phyloP scores from a whole-genome alignment of 441 rosid species.

The Pelargonium exstipulatum region DNA sequence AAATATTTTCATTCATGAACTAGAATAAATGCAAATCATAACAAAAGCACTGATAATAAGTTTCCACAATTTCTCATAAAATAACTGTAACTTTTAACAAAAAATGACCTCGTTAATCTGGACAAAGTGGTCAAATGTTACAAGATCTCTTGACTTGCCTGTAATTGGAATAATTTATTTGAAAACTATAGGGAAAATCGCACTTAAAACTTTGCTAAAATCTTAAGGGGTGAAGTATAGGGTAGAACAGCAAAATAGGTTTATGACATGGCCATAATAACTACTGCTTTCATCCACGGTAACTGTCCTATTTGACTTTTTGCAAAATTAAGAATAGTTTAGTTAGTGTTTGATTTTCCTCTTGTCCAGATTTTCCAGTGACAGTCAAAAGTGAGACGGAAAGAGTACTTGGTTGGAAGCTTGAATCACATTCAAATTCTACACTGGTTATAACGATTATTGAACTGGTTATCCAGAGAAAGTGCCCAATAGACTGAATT shows the following conservation, averaged over 20 bases:
- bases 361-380: too few relatives aligned
- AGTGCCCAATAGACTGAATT: not conserved
- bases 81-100: not conserved
- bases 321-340: too few relatives aligned
- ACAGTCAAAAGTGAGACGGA: too few relatives aligned
- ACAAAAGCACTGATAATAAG: not conserved
- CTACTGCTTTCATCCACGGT: not conserved
- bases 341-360: too few relatives aligned
- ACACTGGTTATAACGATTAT: too few relatives aligned
- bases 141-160: not conserved
- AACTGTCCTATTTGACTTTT: too few relatives aligned
- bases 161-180: not conserved
- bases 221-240: not conserved
- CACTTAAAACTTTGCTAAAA: not conserved
- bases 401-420: not conserved
- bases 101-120: not conserved
- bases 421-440: not conserved
- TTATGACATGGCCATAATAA: not conserved
- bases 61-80: not conserved
- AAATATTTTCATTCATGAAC: not conserved
- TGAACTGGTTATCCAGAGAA: too few relatives aligned
- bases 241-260: not conserved
- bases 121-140: not conserved
- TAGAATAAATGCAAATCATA: conserved; percentile 1
- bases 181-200: not conserved